A percentile compares a stretch with the other conserved stretches of the same genome.
Evolutionary conservation across 108 stramenopile species (phyloP).

Genomic region (Nitzschia sp.): DNA sequence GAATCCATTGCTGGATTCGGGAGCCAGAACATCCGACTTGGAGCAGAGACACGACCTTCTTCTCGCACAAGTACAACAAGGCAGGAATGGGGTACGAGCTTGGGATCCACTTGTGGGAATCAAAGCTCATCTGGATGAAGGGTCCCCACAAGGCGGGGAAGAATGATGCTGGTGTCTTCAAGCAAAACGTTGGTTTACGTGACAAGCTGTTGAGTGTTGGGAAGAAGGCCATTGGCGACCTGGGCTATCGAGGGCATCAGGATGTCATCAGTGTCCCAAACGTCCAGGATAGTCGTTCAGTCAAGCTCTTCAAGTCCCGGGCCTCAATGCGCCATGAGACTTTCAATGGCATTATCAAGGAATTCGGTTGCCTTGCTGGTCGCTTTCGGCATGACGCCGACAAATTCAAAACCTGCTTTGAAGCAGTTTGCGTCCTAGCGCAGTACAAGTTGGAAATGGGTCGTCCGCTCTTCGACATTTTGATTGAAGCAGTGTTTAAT

Average conservation of each 20-base stretch:
- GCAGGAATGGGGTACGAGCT: constrained; percentile 31
- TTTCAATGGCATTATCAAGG: constrained; percentile 39
- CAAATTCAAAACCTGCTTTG: constrained; percentile 36
- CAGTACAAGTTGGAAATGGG: constrained; percentile 48
- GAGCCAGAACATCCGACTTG: constrained; percentile 9
- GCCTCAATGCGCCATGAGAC: constrained; percentile 41
- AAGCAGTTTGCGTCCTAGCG: constrained; percentile 45
- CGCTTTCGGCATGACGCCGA: neutral
- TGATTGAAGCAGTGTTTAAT: constrained; percentile 1
- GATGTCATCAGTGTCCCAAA: constrained; percentile 7
- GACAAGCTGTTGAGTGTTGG: neutral
- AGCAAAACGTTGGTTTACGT: constrained; percentile 1
- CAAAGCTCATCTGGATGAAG: constrained; percentile 43
- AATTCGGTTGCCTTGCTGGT: constrained; percentile 22
- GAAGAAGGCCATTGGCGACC: constrained; percentile 22
- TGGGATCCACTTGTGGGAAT: neutral
- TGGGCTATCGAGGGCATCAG: constrained; percentile 13
- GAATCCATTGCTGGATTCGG: constrained; percentile 17
- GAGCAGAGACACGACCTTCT: neutral
- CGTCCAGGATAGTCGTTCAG: neutral
- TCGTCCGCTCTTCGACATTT: constrained; percentile 30
- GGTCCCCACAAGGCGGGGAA: constrained; percentile 41
- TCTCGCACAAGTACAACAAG: constrained; percentile 34
- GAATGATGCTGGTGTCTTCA: constrained; percentile 37
- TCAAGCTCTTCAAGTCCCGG: constrained; percentile 25